Evolutionary conservation across 768 basidiomycete species (phyloP).

Genomic region (Kwoniella botswanensis): DNA sequence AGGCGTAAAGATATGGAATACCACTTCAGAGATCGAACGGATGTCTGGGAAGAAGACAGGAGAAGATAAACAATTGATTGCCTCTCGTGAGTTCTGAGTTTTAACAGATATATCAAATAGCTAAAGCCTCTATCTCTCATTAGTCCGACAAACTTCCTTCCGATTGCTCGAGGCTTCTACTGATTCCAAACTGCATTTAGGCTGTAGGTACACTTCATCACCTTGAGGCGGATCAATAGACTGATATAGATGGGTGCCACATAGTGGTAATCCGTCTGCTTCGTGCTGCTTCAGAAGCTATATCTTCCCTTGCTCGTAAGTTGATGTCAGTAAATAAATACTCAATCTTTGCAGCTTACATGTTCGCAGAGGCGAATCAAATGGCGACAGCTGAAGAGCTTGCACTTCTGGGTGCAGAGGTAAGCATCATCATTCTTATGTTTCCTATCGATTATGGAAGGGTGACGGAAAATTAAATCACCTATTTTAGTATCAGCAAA

Average conservation of each 20-base stretch:
- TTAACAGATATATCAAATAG: background rate
- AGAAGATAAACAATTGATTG: background rate
- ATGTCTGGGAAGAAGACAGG: background rate
- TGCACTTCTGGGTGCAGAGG: background rate
- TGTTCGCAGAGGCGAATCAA: background rate
- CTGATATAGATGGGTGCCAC: too few species aligned
- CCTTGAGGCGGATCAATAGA: too few species aligned
- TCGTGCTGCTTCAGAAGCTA: background rate
- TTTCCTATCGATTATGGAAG: background rate
- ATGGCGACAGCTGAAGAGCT: background rate
- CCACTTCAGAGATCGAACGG: background rate
- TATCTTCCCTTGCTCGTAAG: background rate
- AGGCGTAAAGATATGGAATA: slow-evolving; percentile 4
- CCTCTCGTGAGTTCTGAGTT: background rate
- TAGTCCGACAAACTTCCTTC: background rate
- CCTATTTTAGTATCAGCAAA: background rate
- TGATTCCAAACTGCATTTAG: background rate
- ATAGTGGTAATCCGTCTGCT: background rate
- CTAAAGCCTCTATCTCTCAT: background rate
- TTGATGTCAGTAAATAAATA: too few species aligned
- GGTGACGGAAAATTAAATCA: background rate
- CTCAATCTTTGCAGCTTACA: background rate
- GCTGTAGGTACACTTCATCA: background rate
- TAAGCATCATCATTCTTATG: background rate
- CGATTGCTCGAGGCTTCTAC: slow-evolving; percentile 1